Evolutionary conservation across 2,329 filamentous ascomycete genomes (phyloP).

Genomic region (Colletotrichum sp.): DNA sequence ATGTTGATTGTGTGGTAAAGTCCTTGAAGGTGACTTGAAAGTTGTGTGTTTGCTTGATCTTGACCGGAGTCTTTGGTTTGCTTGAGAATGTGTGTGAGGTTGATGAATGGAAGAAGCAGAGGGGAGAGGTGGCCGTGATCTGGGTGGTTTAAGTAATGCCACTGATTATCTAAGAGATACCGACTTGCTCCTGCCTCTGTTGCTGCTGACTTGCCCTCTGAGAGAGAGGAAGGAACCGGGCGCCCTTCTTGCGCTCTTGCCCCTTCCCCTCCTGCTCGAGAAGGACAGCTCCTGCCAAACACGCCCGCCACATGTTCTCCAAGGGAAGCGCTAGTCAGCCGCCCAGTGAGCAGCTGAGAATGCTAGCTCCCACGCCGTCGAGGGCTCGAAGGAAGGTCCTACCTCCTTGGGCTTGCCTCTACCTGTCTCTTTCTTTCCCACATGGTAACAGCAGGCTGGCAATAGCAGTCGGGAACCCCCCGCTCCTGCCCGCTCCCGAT

Average conservation of each 20-base stretch:
- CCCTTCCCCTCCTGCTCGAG: neutral
- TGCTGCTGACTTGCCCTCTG: neutral
- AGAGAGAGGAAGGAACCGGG: neutral
- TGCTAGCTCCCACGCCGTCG: neutral
- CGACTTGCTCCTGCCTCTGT: neutral
- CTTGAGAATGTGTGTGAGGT: neutral
- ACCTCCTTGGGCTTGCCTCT: neutral
- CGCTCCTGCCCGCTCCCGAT: neutral
- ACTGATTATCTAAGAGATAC: constrained; percentile 12
- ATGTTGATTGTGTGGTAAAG: constrained; percentile 32
- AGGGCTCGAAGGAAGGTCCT: neutral
- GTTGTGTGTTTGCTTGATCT: neutral
- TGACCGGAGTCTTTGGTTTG: neutral
- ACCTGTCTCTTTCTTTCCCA: neutral
- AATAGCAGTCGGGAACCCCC: neutral
- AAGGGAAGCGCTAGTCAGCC: neutral
- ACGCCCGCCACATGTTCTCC: neutral
- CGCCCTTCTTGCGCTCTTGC: neutral
- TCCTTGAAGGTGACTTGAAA: neutral
- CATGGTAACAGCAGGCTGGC: neutral
- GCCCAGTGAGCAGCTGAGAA: neutral
- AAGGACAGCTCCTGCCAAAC: neutral
- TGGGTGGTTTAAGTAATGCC: neutral
- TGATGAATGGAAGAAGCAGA: neutral
- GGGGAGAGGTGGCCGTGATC: neutral